Conservation (phyloP, 2,329 filamentous ascomycete genomes). For the Arthrobotrys iridis region DNA sequence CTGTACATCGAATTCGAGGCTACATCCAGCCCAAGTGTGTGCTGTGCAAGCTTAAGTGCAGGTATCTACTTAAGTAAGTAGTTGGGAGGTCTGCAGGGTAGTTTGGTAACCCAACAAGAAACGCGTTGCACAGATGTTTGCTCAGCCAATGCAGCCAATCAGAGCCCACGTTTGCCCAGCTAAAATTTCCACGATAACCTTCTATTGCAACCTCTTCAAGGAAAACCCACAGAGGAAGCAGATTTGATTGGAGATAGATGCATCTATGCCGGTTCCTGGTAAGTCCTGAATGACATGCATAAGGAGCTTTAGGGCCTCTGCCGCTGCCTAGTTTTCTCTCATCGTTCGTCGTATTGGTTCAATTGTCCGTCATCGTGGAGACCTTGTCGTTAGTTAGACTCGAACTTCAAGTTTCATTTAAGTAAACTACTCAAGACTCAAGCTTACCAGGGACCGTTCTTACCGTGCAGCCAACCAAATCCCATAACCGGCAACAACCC, state of each 20-base stretch:
- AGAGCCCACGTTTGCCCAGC: background rate
- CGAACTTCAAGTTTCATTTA: background rate
- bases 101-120: background rate
- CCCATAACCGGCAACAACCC: constrained; percentile 16
- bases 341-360: constrained; percentile 30
- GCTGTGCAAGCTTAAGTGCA: too few species aligned
- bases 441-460: constrained; percentile 13
- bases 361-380: constrained; percentile 25
- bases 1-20: background rate
- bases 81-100: background rate
- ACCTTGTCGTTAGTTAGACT: constrained; percentile 28
- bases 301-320: constrained; percentile 8
- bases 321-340: constrained; percentile 44
- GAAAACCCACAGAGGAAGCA: constrained; percentile 19
- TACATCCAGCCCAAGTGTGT: too few species aligned
- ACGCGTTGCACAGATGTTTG: constrained; percentile 1
- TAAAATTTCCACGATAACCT: constrained; percentile 16
- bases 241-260: constrained; percentile 12
- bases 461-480: constrained; percentile 25
- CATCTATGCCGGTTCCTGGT: constrained; percentile 18
- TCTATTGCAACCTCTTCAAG: constrained; percentile 2
- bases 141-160: background rate
- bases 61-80: too few species aligned
- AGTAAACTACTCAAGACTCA: background rate
- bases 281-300: constrained; percentile 28